A percentile compares a stretch with the other conserved stretches of the same genome.
phyloP scores from a whole-genome alignment of 164 flowering plant species.

The Pachysandra terminalis region DNA sequence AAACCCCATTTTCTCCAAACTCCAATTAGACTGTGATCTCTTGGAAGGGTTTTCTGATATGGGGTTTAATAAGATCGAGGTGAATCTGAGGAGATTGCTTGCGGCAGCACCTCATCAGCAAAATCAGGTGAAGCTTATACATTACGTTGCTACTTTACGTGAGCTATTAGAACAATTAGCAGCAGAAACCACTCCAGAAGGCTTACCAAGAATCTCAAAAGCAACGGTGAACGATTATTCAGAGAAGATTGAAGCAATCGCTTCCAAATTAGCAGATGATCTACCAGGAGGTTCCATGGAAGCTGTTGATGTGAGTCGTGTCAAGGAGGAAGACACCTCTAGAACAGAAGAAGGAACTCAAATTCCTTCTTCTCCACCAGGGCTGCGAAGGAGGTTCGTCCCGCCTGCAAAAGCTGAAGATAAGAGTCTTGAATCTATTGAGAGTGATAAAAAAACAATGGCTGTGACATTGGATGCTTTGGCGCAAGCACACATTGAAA shows the following conservation, averaged over 20 bases:
- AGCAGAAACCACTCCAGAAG: constrained; percentile 76
- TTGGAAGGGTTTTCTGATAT: constrained; percentile 24
- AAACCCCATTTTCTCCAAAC: too few relatives aligned
- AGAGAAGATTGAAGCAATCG: constrained; percentile 86
- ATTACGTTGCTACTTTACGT: constrained; percentile 85
- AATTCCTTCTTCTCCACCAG: constrained; percentile 38
- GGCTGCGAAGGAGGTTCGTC: constrained; percentile 54
- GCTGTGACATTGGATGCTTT: constrained; percentile 58
- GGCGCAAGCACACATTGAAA: constrained; percentile 59
- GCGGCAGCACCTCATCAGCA: constrained; percentile 76
- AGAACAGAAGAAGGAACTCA: constrained; percentile 27
- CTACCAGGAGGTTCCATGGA: too few relatives aligned
- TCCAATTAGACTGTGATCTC: too few relatives aligned
- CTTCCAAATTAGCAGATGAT: constrained; percentile 52
- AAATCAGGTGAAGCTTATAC: constrained; percentile 76
- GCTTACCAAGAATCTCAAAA: constrained; percentile 82
- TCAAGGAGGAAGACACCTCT: constrained; percentile 30
- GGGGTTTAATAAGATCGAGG: constrained; percentile 73
- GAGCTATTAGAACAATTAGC: constrained; percentile 75
- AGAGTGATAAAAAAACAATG: constrained; percentile 28
- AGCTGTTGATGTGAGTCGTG: constrained; percentile 12
- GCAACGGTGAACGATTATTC: constrained; percentile 72
- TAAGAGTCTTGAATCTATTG: constrained; percentile 22
- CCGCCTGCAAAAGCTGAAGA: constrained; percentile 33
- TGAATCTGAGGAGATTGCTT: constrained; percentile 79